These are phyloP conservation scores for Ceratocystis lukuohia DNA, from an alignment of 2,329 filamentous ascomycete genomes.

Conservation along the genomic window DNA sequence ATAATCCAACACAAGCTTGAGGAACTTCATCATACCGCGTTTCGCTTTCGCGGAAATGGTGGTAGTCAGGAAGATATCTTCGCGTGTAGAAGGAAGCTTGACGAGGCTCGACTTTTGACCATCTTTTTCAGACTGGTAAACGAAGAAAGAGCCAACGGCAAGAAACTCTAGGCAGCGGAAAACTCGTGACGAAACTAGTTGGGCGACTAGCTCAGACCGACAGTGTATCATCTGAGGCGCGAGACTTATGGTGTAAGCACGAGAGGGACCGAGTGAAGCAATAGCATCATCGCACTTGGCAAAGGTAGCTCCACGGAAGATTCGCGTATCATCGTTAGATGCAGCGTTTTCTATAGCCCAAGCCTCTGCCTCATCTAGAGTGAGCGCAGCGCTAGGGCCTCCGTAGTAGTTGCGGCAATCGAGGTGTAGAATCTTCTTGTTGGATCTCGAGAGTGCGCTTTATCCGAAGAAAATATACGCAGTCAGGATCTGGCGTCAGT, in stretches of 20 bases:
- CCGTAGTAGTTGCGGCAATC: conserved; percentile 85
- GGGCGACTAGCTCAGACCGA: conserved; percentile 60
- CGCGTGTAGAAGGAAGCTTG: conserved; percentile 74
- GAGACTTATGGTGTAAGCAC: conserved; percentile 70
- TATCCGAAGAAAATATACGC: conserved; percentile 19
- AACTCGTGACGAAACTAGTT: conserved; percentile 77
- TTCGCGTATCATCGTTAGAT: conserved; percentile 21
- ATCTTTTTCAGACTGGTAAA: conserved; percentile 39
- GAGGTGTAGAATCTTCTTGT: conserved; percentile 81
- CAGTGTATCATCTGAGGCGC: conserved; percentile 80
- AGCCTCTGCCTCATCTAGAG: conserved; percentile 62
- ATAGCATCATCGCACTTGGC: conserved; percentile 33
- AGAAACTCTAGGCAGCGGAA: conserved; percentile 87
- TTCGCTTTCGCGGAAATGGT: conserved; percentile 69
- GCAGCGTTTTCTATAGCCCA: conserved; percentile 39
- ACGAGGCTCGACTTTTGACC: conserved; percentile 34
- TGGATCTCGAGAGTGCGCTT: conserved; percentile 84
- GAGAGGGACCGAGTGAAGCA: conserved; percentile 37
- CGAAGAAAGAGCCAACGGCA: conserved; percentile 84
- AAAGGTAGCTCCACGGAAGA: conserved; percentile 30
- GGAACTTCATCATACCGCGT: conserved; percentile 79
- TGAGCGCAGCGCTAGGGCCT: conserved; percentile 71
- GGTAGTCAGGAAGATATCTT: conserved; percentile 76
- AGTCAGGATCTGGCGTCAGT: conserved; percentile 48
- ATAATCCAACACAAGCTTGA: conserved; percentile 71